These are phyloP conservation scores for Xylariaceae sp. DNA, from an alignment of 2,329 filamentous ascomycete species.

Conservation along the genomic window DNA sequence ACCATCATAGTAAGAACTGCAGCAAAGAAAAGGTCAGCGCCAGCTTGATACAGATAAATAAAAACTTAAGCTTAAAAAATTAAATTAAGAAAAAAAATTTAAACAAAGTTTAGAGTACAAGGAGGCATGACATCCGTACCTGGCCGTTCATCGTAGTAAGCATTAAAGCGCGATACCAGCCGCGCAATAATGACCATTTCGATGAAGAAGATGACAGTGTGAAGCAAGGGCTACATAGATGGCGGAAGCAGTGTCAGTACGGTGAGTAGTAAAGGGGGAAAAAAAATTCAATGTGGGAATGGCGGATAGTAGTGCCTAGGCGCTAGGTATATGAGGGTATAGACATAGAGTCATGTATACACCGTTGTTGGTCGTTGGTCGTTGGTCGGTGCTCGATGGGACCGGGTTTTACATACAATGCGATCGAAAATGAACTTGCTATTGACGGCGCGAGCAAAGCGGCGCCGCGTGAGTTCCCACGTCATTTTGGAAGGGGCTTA, in stretches of 20 bases:
- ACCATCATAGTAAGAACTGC: conserved; percentile 97
- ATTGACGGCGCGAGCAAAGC: conserved; percentile 67
- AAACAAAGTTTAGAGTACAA: too few relatives aligned
- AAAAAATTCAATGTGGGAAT: too few relatives aligned
- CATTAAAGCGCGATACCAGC: conserved; percentile 85
- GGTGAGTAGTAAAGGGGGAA: too few relatives aligned
- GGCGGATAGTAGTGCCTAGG: too few relatives aligned
- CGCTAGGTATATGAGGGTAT: neutral
- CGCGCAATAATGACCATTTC: conserved; percentile 86
- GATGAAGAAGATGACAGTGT: conserved; percentile 81
- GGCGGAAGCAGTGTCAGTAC: conserved; percentile 28
- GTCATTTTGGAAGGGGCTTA: conserved; percentile 48
- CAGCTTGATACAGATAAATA: neutral
- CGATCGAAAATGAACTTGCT: conserved; percentile 73
- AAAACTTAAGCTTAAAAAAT: too few relatives aligned
- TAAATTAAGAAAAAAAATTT: too few relatives aligned
- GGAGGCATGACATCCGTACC: conserved; percentile 50
- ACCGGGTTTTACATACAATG: conserved; percentile 59
- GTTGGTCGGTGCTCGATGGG: conserved; percentile 3
- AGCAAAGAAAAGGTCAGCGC: conserved; percentile 15
- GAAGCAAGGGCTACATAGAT: conserved; percentile 74
- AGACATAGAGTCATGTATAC: conserved; percentile 4
- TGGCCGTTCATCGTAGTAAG: conserved; percentile 89
- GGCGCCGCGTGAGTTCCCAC: conserved; percentile 61
- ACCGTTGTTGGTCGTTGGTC: conserved; percentile 11